Base-by-base conservation (phyloP, 805 yeast genomes). In the Yamadazyma sp. region DNA sequence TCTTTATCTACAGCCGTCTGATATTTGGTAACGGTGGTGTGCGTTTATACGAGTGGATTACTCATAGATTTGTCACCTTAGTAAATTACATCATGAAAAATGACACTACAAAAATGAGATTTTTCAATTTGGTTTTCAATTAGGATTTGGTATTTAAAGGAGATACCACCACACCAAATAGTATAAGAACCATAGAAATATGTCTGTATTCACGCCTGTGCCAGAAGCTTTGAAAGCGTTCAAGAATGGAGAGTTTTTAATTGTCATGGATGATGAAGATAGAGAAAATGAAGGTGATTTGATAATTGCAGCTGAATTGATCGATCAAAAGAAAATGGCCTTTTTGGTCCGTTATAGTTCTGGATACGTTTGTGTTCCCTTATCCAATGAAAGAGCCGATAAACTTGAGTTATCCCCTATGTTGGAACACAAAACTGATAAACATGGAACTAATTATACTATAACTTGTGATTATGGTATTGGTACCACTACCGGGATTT, bases 211-310 rank as follows among this genome's bases (percentile, higher is more conserved):
- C 29, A 47, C 51, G 6, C 53, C 80, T 12, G 78, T 85, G 30
- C 74, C 79, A 35, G 86, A 82, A 39, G 93, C 94, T 20, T 55
- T 85, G 16, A 79, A 78, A 50, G 88, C 86, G 1, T 81, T 73
- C 59, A 74, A 75, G 44, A 74, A 75, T 38, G 94, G 94, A 20
- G 85, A 87, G 58, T 88, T 91, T 52, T 70, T 93, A 31, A 76
- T 93, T 30, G 98, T 93, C n/a, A 84, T 93, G 85, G 99, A 93
- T 59, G 96, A 93, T 55, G 97, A 87, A 59, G 75, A 75, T 54
- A 80, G 99, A 49, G 99, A 93, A 60, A 93, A 93, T 59, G 99
- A 93, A 65, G 99, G 98, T 35, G 99, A 93, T 56, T 70, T 93
- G 53, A 87, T 93, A 49, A 81, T 86, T 31, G 94, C 98, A n/a